phyloP scores from a whole-genome alignment of 805 yeast genomes.

The Yarrowia sp. region DNA sequence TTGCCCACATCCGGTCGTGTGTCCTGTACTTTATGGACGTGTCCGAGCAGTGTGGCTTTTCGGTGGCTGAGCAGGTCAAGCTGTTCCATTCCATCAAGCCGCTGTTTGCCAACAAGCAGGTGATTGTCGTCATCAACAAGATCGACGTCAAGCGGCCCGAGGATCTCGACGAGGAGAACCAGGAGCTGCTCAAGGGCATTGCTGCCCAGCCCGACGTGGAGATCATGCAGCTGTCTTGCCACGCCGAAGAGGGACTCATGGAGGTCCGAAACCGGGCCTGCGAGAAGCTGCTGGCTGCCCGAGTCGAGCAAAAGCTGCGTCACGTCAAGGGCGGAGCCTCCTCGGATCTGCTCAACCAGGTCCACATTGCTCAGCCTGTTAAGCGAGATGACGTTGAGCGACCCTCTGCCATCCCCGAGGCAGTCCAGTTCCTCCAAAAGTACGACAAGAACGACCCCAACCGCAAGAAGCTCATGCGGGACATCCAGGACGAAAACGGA shows the following conservation, averaged over 20 bases:
- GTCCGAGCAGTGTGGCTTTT: slow-evolving; percentile 98
- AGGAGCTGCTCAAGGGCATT: slow-evolving; percentile 71
- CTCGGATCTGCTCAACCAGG: slow-evolving; percentile 87
- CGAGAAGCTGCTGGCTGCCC: slow-evolving; percentile 91
- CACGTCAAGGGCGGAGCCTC: slow-evolving; percentile 81
- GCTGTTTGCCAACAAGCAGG: slow-evolving; percentile 94
- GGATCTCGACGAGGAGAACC: slow-evolving; percentile 79
- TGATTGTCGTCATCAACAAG: slow-evolving; percentile 93
- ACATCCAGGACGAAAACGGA: slow-evolving; percentile 92
- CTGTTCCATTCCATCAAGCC: slow-evolving; percentile 97
- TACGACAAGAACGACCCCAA: slow-evolving; percentile 83
- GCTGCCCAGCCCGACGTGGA: slow-evolving; percentile 64
- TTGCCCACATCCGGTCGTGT: slow-evolving; percentile 97
- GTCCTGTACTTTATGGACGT: slow-evolving; percentile 97
- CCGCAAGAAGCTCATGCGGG: slow-evolving; percentile 81
- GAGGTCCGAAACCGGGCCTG: slow-evolving; percentile 95
- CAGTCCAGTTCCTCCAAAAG: slow-evolving; percentile 63
- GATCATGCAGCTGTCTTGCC: slow-evolving; percentile 91
- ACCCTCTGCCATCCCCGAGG: slow-evolving; percentile 80
- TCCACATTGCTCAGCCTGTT: slow-evolving; percentile 91
- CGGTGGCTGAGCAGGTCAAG: slow-evolving; percentile 96
- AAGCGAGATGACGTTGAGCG: slow-evolving; percentile 83
- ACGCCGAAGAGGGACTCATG: slow-evolving; percentile 94
- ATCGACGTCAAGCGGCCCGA: slow-evolving; percentile 86
- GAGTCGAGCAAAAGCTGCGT: slow-evolving; percentile 89